Evolutionary conservation across 345 rosid species (phyloP), one percentile per base, ranked within the genome.

Genomic region (Psidium friedrichsthalianum): DNA sequence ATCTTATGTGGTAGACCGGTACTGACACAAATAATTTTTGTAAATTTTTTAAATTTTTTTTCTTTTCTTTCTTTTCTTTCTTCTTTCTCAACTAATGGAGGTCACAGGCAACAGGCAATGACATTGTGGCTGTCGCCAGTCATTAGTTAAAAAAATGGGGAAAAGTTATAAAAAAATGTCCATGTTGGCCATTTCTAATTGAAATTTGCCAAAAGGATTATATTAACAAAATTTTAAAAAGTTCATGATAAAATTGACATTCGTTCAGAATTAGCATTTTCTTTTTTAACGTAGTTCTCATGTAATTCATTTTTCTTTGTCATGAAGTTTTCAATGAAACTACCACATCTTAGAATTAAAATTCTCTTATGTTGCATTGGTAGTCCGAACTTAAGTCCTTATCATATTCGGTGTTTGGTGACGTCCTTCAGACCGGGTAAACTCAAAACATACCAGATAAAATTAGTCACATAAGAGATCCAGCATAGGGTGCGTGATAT

Each of bases 1-100:
- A 0, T 29, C 42, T 0, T 64, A 61, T 0, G 2, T 29, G 11
- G 9, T 0, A 7, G 11, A 3, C 12, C 2, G 0, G 20, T 0
- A 0, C 4, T 64, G 3, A 6, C 2, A 2, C 3, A 64, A 16
- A 29, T 64, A 32, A n/a, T 6, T 7, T 3, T 64, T 29, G 6
- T 4, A 0, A 29, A 15, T 64, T 64, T 5, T 24, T 57, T 25
- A 24, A 22, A 0, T 21, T 5, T 5, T 57, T 25, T 59, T 61
- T 12, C 40, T 16, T 61, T 27, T 3, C 7, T 59, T 61, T 12
- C 40, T 16, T 61, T 27, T 3, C 7, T 61, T 27, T 29, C 22
- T 64, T 64, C 3, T 64, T 64, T 64, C 22, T 9, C 44, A 8
- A 10, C 0, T 59, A 0, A 18, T 1, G 16, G 74, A 59, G 74